A percentile compares a stretch with the other conserved stretches of the same genome.
These are phyloP conservation scores for Oldenlandia corymbosa DNA, from an alignment of 257 asterid genomes.

Conservation along the genomic window DNA sequence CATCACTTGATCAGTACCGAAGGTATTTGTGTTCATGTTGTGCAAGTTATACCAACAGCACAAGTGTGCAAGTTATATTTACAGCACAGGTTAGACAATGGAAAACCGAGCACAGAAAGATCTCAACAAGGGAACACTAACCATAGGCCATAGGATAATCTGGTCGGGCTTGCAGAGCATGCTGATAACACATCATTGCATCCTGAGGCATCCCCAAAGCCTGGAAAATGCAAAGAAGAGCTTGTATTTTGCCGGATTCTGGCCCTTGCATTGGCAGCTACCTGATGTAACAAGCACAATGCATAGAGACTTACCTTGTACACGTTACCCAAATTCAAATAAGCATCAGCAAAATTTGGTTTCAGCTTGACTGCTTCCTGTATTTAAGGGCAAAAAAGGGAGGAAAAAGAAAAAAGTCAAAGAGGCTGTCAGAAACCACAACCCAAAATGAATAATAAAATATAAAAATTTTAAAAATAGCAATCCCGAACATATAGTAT, in stretches of 20 bases:
- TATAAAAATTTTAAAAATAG: no score
- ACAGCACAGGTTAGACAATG: no score
- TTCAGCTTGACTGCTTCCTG: conserved; percentile 98
- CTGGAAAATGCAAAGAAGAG: conserved; percentile 66
- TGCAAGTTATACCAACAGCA: no score
- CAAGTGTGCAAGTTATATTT: no score
- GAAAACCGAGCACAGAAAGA: neutral
- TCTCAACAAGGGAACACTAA: conserved; percentile 32
- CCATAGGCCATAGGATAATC: conserved; percentile 94
- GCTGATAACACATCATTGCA: conserved; percentile 85
- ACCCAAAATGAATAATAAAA: neutral
- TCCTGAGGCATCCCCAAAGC: conserved; percentile 95
- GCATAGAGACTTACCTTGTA: conserved; percentile 75
- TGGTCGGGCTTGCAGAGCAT: conserved; percentile 86
- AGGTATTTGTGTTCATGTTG: neutral
- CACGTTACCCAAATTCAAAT: conserved; percentile 89
- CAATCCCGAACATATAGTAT: neutral
- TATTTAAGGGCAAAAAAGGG: neutral
- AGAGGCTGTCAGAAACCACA: neutral
- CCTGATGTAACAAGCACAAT: conserved; percentile 39
- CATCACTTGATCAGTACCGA: neutral
- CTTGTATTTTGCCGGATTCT: conserved; percentile 46
- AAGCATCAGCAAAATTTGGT: conserved; percentile 90
- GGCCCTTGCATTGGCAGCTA: conserved; percentile 48
- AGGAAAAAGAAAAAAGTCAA: conserved; percentile 9